Base-by-base conservation (phyloP, 2,329 filamentous ascomycete species). In the Byssochlamys sp. region DNA sequence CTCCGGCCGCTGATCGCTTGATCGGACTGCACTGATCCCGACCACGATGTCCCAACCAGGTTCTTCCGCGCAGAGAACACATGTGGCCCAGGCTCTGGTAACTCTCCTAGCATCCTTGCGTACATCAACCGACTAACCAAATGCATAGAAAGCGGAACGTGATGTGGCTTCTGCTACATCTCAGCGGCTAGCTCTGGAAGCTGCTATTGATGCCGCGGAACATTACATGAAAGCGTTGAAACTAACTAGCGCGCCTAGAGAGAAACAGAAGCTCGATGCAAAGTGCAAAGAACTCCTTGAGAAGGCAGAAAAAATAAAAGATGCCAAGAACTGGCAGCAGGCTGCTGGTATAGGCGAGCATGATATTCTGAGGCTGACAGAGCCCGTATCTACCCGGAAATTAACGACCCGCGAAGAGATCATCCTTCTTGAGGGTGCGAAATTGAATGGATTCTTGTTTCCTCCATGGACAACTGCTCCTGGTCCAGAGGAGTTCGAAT, bases 381-480 rank as follows among this genome's bases (percentile, higher is more conserved):
- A 79, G 60, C 81, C 82, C 1, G 60, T 72, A 2, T 84, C 83
- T 26, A 80, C 76, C 9, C 81, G 88, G 55, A 78, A 81, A 57
- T 77, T 88, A 12, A 81, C 89, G 2, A 87, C 81, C 3, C 79
- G 80, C 14, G 91, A 96, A 71, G 81, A 91, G 66, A 86, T 88
- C 29, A 85, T 96, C 54, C 73, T 97, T 7, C 77, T 89, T 1
- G 85, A 86, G 67, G 85, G 87, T 2, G 94, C 91, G 3, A 87
- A 84, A 57, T 79, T 99, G 24, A 90, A 96, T 68, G 90, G 88
- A 0, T 88, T 85, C 66, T 80, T 87, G 24, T 97, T 96, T 63
- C 90, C 88, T 10, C 90, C 89, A 0, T 99, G 94, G 94, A 81
- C 81, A n/a, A 73, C 73, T 1, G 77, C 84, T 28, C 87, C 89